A percentile compares a stretch with the other conserved stretches of the same genome.
phyloP scores from a whole-genome alignment of 73 alveolate species.

The Paramecium caudatum region DNA sequence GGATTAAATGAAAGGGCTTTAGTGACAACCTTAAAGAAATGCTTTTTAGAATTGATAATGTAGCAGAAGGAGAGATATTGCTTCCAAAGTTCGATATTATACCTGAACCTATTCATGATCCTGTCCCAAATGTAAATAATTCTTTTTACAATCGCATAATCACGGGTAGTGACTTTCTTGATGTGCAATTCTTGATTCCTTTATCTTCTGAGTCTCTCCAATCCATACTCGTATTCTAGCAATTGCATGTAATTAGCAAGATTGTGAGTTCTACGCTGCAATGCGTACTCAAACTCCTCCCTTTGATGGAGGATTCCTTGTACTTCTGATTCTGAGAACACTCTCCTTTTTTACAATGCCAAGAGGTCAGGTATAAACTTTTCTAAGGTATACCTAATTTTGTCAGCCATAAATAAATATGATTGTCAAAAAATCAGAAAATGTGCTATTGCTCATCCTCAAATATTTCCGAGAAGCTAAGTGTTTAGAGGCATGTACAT shows the following conservation, averaged over 20 bases:
- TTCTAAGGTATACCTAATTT: constrained; percentile 72
- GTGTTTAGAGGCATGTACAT: constrained; percentile 6
- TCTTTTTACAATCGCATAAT: constrained; percentile 73
- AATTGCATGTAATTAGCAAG: constrained; percentile 67
- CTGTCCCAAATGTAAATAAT: constrained; percentile 74
- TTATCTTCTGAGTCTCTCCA: constrained; percentile 72
- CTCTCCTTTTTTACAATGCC: constrained; percentile 43
- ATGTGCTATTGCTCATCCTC: not conserved
- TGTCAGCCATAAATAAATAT: constrained; percentile 75
- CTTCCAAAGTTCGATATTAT: constrained; percentile 74
- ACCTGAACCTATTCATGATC: constrained; percentile 71
- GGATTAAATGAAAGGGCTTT: constrained; percentile 75
- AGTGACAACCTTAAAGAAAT: constrained; percentile 71
- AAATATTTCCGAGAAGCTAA: constrained; percentile 20
- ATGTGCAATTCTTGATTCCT: constrained; percentile 64
- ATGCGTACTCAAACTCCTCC: constrained; percentile 65
- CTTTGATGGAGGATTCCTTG: constrained; percentile 62
- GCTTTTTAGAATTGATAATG: constrained; percentile 69
- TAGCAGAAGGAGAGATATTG: constrained; percentile 73
- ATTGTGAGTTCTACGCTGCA: constrained; percentile 67
- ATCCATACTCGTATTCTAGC: constrained; percentile 73
- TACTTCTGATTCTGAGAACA: constrained; percentile 71
- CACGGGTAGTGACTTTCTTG: constrained; percentile 60
- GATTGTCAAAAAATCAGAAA: constrained; percentile 11
- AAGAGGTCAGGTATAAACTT: constrained; percentile 72